Conservation (phyloP, 805 yeast species). For the Nakazawaea wyomingensis region DNA sequence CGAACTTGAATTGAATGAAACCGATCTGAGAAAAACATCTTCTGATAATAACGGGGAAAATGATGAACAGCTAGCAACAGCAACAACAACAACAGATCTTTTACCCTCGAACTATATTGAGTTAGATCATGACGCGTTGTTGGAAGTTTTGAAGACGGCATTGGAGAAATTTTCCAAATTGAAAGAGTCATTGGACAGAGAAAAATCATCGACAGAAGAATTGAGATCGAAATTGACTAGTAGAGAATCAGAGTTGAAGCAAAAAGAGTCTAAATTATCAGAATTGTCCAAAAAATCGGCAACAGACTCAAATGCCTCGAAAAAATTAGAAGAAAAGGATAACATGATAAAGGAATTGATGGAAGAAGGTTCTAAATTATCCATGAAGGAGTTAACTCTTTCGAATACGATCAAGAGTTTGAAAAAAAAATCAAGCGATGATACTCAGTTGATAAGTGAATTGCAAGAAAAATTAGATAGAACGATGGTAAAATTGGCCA, state of each 20-base stretch:
- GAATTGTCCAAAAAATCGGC: constrained; percentile 7
- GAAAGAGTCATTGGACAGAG: constrained; percentile 17
- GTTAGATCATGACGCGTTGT: constrained; percentile 2
- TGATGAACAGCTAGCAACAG: too few species aligned
- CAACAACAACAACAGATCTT: too few species aligned
- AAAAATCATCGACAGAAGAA: constrained; percentile 6
- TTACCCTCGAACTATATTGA: constrained; percentile 3
- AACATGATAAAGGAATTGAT: constrained; percentile 58
- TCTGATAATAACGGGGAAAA: too few species aligned
- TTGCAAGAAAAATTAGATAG: constrained; percentile 22
- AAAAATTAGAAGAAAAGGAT: constrained; percentile 45
- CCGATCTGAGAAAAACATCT: too few species aligned
- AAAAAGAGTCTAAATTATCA: background rate
- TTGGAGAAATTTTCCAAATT: background rate
- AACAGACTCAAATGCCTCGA: constrained; percentile 15
- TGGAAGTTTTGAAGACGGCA: background rate
- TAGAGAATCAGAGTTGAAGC: background rate
- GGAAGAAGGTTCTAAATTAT: constrained; percentile 71
- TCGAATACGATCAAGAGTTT: constrained; percentile 63
- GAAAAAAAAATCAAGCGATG: constrained; percentile 38
- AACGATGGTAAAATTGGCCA: constrained; percentile 7
- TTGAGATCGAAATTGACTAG: constrained; percentile 12
- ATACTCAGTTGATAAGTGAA: constrained; percentile 29
- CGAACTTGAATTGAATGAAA: background rate
- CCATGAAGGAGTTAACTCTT: constrained; percentile 64